Conservation (phyloP, 106 monocot species). For the Platanthera zijinensis region DNA sequence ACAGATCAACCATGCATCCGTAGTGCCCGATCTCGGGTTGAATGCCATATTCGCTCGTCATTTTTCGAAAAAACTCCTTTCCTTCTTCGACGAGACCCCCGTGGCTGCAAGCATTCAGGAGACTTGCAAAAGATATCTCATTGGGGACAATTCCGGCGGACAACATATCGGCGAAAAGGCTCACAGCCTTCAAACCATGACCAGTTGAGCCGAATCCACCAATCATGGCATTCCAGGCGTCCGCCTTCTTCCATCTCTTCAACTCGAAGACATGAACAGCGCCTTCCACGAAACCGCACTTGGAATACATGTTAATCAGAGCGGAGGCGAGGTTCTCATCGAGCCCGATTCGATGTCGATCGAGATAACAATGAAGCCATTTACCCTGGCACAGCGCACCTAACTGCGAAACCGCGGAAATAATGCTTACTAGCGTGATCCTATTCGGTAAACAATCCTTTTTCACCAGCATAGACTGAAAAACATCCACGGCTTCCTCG, state of each 20-base stretch:
- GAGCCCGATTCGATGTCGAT: conserved; percentile 21
- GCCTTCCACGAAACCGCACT: conserved; percentile 48
- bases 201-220: conserved; percentile 41
- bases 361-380: conserved; percentile 48
- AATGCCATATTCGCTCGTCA: conserved; percentile 32
- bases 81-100: conserved; percentile 46
- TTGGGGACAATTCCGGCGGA: conserved; percentile 21
- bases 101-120: conserved; percentile 64
- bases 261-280: conserved; percentile 26
- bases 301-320: conserved; percentile 68
- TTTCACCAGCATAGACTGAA: conserved; percentile 36
- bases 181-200: conserved; percentile 17
- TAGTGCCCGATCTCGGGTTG: conserved; percentile 54
- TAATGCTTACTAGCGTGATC: conserved; percentile 30
- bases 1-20: conserved; percentile 69
- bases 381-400: conserved; percentile 41
- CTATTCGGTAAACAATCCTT: conserved; percentile 21
- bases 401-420: conserved; percentile 29
- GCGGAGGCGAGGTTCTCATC: conserved; percentile 44
- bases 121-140: conserved; percentile 37
- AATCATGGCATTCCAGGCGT: conserved; percentile 63
- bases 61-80: conserved; percentile 23
- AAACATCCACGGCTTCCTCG: conserved; percentile 31
- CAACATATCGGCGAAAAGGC: conserved; percentile 37
- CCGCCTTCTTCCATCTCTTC: conserved; percentile 13